Base-by-base conservation (phyloP, 805 yeast species). In the Metschnikowia rubicola region DNA sequence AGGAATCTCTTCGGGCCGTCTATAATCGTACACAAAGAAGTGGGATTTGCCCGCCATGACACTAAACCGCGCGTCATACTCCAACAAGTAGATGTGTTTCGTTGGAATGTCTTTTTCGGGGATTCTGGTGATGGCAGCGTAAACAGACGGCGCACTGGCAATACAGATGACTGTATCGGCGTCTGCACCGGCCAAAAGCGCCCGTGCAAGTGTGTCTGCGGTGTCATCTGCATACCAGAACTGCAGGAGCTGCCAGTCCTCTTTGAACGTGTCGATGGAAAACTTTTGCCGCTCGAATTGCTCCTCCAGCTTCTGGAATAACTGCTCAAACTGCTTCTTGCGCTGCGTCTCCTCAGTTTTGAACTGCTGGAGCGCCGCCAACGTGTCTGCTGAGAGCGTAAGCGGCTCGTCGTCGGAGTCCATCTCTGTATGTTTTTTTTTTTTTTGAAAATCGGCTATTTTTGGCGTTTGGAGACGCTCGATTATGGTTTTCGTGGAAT, bases 191-290 rank as follows among this genome's bases (percentile, higher is more conserved):
- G 83, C 87, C 11, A 89, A 65, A 36, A 89, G 69, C 8, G 88
- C 94, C 50, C 77, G 78, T 0, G 88, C 94, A 15, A 88, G 64
- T 0, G 67, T 60, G 43, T 74, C 76, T 0, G 96, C 90, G 0
- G 97, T 90, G 3, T 71, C 66, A 50, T 88, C 91, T 47, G 77
- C 70, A 61, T 88, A 90, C 90, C 97, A 90, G 67, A 90, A 90
- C 65, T 90, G 97, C 1, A 96, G 88, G 34, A 91, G 73, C 60
- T 88, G 94, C 97, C 97, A 90, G 66, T 90, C 96, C 65, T 90
- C 97, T 60, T 86, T 75, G 64, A 90, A 90, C 34, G 80, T 73
- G 44, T 84, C 88, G 65, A 91, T 91, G 17, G 82, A 78, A 45
- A 78, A 48, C 43, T 51, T 55, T 42, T 65, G 64, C n/a, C 60